Base-by-base conservation (phyloP, 2,329 filamentous ascomycete species). In the Sporothrix humicola region DNA sequence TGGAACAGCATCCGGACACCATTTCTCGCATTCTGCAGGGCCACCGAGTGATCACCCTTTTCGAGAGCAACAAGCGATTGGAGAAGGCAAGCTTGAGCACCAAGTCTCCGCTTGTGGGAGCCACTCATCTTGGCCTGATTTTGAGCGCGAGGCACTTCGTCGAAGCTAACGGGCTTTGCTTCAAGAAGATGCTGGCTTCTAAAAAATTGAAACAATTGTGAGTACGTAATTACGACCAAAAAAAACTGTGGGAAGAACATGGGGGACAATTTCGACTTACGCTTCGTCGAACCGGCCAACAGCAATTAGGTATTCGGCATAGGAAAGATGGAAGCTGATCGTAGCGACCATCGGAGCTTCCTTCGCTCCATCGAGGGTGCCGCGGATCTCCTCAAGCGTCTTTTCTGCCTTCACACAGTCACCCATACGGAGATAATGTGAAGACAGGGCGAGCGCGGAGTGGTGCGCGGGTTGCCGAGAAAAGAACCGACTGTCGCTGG, bases 241-340 rank as follows among this genome's bases (percentile, higher is more conserved):
- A 17, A 37, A 59, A 17, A 3, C 7, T 42, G 42, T 15, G 20
- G 26, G 8, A 46, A 23, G 13, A 61, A 69, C 31, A 37, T 37
- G 31, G 31, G 23, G 13, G 6, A n/a, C 23, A 20, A 58, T 20
- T 10, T 3, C 20, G 58, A 82, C 81, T 78, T 79, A 85, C 79
- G 88, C 91, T 81, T 92, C 90, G 10, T 90, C 86, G 17, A 88
- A 82, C 69, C 90, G 89, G 10, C 91, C 92, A 13, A 91, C 87
- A 1, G 88, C 87, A 20, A 95, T 83, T 42, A 91, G 85, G 79
- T 94, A 94, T 79, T 97, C 93, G 0, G 92, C 90, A 75, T 91
- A 90, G 0, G 90, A 89, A 7, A 97, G 82, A 76, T 94, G 88
- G 80, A 92, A 92, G 17, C 82, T 81, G 10, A 84, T 85, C 23